Evolutionary conservation across 495 filamentous ascomycete species (phyloP), one percentile per base, ranked within the genome.

Genomic region (Aspergillus hancockii): DNA sequence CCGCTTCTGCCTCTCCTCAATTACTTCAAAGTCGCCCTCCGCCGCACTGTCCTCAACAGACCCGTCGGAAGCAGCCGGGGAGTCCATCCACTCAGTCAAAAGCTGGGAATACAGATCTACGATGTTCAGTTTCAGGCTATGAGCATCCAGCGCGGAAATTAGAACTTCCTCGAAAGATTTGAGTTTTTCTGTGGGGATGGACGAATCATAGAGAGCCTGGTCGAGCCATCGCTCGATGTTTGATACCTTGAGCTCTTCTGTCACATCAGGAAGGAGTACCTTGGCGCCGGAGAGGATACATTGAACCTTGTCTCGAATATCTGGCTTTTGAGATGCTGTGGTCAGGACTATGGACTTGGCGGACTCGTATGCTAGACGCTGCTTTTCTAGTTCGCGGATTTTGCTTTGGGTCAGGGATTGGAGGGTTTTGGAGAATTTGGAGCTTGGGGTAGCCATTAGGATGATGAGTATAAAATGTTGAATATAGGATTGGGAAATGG

Each of bases 341-440:
- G 16, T 31, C 18, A 67, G 47, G 8, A 61, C 56, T 4, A 52
- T 41, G 8, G 73, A 59, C 58, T 78, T 82, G 16, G 70, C 65
- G 2, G 68, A 54, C 38, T 82, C 76, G 49, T 79, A 85, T 50
- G 66, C 65, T 5, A 59, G 59, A 14, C 80, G 77, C 49, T 80
- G 73, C 57, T 83, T 83, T 18, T 80, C 78, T 6, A 86, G 70
- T 54, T 82, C 81, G 28, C 73, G 72, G 21, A 85, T 77, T 60
- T 86, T 86, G 34, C 80, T 81, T 12, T 67, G 71, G 2, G 83
- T 86, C 61, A 86, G 83, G 2, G 80, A 79, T 49, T 80, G 77
- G n/a, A 86, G 74, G 7, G 81, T 83, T 60, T 80, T 72, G 5
- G 81, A 82, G 61, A 70, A 51, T 32, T 60, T 61, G 10, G 63